phyloP scores from a whole-genome alignment of 495 filamentous ascomycete species.

The Astrothelium subdiscretum region DNA sequence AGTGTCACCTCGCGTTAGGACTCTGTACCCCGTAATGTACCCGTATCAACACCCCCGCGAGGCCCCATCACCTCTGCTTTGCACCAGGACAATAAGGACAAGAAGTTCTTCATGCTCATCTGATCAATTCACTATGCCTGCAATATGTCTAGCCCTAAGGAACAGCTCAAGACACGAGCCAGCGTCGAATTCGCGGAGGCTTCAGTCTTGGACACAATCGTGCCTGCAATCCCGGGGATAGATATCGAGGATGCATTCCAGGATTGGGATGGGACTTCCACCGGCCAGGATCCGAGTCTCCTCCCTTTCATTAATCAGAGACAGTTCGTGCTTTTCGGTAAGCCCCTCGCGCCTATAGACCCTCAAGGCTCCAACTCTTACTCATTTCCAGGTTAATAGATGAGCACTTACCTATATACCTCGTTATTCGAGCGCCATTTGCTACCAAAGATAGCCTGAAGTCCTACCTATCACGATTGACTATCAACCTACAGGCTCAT shows the following conservation, averaged over 20 bases:
- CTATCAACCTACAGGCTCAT: constrained; percentile 11
- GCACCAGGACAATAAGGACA: too few species aligned
- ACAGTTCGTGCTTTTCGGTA: constrained; percentile 59
- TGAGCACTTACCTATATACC: constrained; percentile 8
- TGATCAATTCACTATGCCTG: constrained; percentile 6
- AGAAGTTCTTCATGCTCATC: neutral
- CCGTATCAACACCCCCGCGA: too few species aligned
- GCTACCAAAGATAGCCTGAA: constrained; percentile 3
- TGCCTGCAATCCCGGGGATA: constrained; percentile 58
- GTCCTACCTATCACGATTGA: constrained; percentile 2
- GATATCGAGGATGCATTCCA: constrained; percentile 47
- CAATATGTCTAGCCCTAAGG: neutral
- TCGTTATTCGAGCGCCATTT: constrained; percentile 8
- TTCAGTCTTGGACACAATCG: constrained; percentile 64
- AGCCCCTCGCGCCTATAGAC: constrained; percentile 13
- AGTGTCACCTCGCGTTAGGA: neutral
- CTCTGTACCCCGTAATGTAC: neutral
- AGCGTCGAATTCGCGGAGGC: constrained; percentile 52
- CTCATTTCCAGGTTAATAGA: constrained; percentile 14
- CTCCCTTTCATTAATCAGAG: constrained; percentile 22
- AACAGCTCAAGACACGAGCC: constrained; percentile 10
- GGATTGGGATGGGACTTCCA: constrained; percentile 40
- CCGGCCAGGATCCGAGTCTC: constrained; percentile 27
- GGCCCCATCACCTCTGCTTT: too few species aligned
- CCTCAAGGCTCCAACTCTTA: constrained; percentile 1